Evolutionary conservation across 1,139 yeast genomes (phyloP), one percentile per base, ranked within the genome.

Genomic region (Yamadazyma trypodendri): DNA sequence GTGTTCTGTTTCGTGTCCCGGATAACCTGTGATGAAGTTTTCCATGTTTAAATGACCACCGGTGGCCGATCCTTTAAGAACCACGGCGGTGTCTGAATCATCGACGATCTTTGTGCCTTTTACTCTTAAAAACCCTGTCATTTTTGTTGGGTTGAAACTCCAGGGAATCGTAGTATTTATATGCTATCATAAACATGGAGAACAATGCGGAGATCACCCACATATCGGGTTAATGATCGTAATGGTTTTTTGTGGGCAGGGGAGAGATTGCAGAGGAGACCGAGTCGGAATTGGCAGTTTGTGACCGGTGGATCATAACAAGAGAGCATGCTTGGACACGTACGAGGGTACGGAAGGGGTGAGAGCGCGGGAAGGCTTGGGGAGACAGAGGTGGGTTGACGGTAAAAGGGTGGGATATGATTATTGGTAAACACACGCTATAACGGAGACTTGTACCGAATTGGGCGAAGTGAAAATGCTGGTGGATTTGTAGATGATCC

Each of bases 21-120:
- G 72, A 41, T 64, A 71, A 3, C 76, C 76, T 28, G 75, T 71
- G 44, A 71, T 71, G 63, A 71, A 71, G 49, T 71, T 71, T 49
- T 71, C 76, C 76, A 71, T 71, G 48, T 70, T 71, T 40, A 71
- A 58, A 43, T 66, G 72, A 31, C 76, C 76, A 22, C 76, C 76
- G 28, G 59, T 60, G 35, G 73, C 75, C 28, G 72, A 51, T 21
- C 69, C 70, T 36, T 58, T 60, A 39, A 69, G 61, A 13, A 69
- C 63, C 6, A 68, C 56, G 7, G 61, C 55, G 7, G 49, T 42
- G 6, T 60, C 72, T 16, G 53, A 48, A 21, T 50, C 59, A 45
- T 67, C 70, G 32, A 68, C 71, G 37, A 69, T 69, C 42, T 69
- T 68, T 7, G 70, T 55, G 41, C 70, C 63, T 49, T 60, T 41